phyloP scores from a whole-genome alignment of 2,329 filamentous ascomycete genomes.

The Pseudocercospora musae region DNA sequence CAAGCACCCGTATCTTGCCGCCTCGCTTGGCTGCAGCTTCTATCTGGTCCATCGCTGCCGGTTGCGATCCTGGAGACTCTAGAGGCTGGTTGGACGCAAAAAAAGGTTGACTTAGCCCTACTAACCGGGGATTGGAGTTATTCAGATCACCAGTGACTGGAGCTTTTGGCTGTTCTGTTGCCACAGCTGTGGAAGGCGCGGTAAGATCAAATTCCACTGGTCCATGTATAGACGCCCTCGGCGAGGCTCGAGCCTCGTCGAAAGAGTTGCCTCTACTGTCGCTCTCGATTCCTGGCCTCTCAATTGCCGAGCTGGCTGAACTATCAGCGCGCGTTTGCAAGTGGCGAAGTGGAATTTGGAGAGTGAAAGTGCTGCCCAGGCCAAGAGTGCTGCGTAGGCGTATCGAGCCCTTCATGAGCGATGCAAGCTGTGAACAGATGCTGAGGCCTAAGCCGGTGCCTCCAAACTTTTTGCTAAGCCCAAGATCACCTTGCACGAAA shows the following conservation, averaged over 20 bases:
- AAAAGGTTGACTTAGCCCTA: slow-evolving; percentile 80
- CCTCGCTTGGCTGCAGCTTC: slow-evolving; percentile 57
- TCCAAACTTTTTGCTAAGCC: slow-evolving; percentile 83
- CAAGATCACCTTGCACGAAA: slow-evolving; percentile 88
- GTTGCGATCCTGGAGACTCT: slow-evolving; percentile 57
- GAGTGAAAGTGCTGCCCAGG: slow-evolving; percentile 74
- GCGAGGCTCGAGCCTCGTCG: slow-evolving; percentile 13
- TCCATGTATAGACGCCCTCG: slow-evolving; percentile 13
- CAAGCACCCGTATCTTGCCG: slow-evolving; percentile 72
- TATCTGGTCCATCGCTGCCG: slow-evolving; percentile 63
- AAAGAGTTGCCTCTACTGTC: slow-evolving; percentile 17
- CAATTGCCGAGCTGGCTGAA: slow-evolving; percentile 40
- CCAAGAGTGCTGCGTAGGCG: slow-evolving; percentile 67
- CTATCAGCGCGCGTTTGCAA: slow-evolving; percentile 64
- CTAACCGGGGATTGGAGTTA: slow-evolving; percentile 70
- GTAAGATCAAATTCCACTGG: slow-evolving; percentile 18
- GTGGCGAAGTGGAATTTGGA: slow-evolving; percentile 78
- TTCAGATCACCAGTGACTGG: slow-evolving; percentile 37
- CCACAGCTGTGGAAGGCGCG: slow-evolving; percentile 16
- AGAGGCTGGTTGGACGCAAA: slow-evolving; percentile 55
- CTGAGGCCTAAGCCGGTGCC: slow-evolving; percentile 84
- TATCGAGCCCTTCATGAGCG: slow-evolving; percentile 77
- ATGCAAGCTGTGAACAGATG: slow-evolving; percentile 83
- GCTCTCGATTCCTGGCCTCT: slow-evolving; percentile 13
- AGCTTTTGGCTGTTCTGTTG: slow-evolving; percentile 21